Evolutionary conservation across 495 filamentous ascomycete genomes (phyloP).

Genomic region (Penicillium tannophilum): DNA sequence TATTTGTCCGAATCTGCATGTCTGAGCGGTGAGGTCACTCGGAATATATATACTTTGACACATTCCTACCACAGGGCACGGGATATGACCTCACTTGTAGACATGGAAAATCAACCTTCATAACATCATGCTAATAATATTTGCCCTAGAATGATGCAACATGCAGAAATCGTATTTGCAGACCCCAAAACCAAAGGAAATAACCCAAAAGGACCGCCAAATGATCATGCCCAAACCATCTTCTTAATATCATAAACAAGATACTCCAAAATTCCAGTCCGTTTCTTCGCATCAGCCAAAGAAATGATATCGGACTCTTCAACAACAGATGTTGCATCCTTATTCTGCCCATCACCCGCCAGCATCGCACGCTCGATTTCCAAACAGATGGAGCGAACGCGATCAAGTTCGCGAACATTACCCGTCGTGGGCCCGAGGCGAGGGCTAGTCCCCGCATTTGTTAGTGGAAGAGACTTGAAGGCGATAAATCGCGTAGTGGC

Average conservation of each 20-base stretch:
- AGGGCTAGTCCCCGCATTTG: slow-evolving; percentile 40
- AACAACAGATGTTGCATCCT: slow-evolving; percentile 41
- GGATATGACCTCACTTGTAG: neutral
- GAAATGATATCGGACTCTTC: slow-evolving; percentile 79
- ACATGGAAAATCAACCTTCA: neutral
- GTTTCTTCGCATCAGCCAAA: slow-evolving; percentile 80
- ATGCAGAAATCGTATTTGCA: too few relatives aligned
- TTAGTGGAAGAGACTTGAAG: slow-evolving; percentile 52
- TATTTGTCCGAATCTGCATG: too few relatives aligned
- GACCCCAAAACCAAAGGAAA: neutral
- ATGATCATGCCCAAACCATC: slow-evolving; percentile 77
- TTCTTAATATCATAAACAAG: slow-evolving; percentile 85
- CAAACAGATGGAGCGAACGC: slow-evolving; percentile 68
- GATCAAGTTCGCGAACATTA: slow-evolving; percentile 65
- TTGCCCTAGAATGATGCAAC: too few relatives aligned
- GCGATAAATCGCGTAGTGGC: slow-evolving; percentile 51
- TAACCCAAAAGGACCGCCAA: neutral
- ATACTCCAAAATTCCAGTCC: slow-evolving; percentile 83
- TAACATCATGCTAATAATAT: neutral
- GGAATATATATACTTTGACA: neutral
- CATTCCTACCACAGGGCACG: neutral
- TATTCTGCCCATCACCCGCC: slow-evolving; percentile 26
- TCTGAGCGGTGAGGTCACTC: too few relatives aligned
- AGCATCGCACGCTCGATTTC: slow-evolving; percentile 53
- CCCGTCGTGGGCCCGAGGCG: slow-evolving; percentile 23